These are phyloP conservation scores for Agrostemma githago DNA, from an alignment of 148 eudicot genomes.

Conservation along the genomic window DNA sequence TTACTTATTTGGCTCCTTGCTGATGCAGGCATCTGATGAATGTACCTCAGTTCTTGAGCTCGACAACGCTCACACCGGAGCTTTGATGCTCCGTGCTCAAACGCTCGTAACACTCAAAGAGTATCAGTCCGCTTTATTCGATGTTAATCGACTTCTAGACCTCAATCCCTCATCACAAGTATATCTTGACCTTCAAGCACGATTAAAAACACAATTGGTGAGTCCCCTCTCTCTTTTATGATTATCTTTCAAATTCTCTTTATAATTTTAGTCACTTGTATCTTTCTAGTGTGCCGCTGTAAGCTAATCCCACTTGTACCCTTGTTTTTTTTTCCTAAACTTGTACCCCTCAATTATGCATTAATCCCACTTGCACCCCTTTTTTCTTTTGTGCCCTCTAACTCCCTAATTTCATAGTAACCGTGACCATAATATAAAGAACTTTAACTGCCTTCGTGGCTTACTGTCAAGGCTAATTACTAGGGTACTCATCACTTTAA, in stretches of 20 bases:
- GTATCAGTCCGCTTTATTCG: constrained; percentile 82
- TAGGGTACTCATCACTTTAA: too few relatives aligned
- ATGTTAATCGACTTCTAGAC: constrained; percentile 84
- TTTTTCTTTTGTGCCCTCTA: too few relatives aligned
- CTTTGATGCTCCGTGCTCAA: constrained; percentile 93
- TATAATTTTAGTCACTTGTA: background rate
- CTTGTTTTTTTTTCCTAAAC: too few relatives aligned
- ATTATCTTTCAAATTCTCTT: background rate
- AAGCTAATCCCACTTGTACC: too few relatives aligned
- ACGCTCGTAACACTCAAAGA: constrained; percentile 86
- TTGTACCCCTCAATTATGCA: too few relatives aligned
- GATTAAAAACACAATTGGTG: constrained; percentile 89
- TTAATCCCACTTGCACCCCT: too few relatives aligned
- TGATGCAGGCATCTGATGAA: constrained; percentile 77
- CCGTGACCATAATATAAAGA: too few relatives aligned
- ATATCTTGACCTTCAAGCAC: constrained; percentile 71
- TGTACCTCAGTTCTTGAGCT: constrained; percentile 93
- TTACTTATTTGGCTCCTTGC: background rate
- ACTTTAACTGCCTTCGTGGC: too few relatives aligned
- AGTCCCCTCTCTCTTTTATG: constrained; percentile 14
- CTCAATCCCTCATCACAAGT: constrained; percentile 87
- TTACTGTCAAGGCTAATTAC: too few relatives aligned
- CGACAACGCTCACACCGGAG: constrained; percentile 83
- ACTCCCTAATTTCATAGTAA: too few relatives aligned
- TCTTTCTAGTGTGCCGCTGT: too few relatives aligned